A percentile compares a stretch with the other conserved stretches of the same genome.
These are phyloP conservation scores for Myxozyma melibiosi DNA, from an alignment of 805 yeast genomes.

Conservation along the genomic window DNA sequence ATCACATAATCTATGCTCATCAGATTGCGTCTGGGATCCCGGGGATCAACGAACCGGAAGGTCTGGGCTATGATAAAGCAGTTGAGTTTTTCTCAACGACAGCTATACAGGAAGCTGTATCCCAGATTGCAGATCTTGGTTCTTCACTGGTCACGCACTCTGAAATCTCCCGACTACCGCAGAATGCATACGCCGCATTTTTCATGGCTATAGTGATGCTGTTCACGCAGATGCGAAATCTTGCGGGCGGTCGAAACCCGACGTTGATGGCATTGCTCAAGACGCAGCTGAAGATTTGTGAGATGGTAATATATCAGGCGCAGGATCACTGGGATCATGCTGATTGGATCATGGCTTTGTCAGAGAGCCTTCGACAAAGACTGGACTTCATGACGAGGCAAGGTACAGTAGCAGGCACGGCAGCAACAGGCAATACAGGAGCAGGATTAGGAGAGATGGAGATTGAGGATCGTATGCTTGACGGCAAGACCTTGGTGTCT, in stretches of 20 bases:
- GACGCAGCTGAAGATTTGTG: constrained; percentile 25
- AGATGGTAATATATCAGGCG: constrained; percentile 22
- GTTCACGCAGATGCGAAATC: constrained; percentile 15
- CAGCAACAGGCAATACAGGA: not conserved
- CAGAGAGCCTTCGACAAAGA: constrained; percentile 18
- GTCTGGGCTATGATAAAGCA: not conserved
- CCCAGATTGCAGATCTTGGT: constrained; percentile 22
- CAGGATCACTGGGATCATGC: constrained; percentile 35
- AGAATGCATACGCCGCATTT: constrained; percentile 22
- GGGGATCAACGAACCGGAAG: not conserved
- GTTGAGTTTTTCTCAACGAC: constrained; percentile 1
- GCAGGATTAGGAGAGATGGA: not conserved
- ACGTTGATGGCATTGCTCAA: not conserved
- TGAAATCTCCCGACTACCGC: constrained; percentile 17
- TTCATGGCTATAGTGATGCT: constrained; percentile 33
- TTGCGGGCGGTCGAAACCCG: not conserved
- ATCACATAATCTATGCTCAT: constrained; percentile 27
- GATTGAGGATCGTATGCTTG: not conserved
- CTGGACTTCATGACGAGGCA: constrained; percentile 8
- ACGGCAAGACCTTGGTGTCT: not conserved
- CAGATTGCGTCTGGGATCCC: constrained; percentile 13
- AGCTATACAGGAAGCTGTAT: constrained; percentile 17
- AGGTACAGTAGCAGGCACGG: not conserved
- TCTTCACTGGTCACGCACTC: constrained; percentile 22
- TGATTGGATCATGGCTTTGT: constrained; percentile 25